Base-by-base conservation (phyloP, 2,329 filamentous ascomycete genomes). In the Teratosphaeria destructans region DNA sequence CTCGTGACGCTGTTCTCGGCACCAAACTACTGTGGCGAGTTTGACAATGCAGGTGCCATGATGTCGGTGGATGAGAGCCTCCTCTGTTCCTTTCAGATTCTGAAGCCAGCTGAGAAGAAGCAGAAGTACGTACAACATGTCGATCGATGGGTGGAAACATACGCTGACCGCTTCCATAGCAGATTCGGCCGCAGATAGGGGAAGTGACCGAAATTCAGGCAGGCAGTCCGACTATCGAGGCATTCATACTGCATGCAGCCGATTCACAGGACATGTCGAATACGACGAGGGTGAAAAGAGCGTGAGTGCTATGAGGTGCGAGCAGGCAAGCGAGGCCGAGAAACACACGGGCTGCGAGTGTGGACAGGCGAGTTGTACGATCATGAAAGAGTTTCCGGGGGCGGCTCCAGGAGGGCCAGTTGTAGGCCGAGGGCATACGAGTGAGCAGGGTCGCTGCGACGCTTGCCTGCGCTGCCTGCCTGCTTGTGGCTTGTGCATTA, bases 41-140 rank as follows among this genome's bases (percentile, higher is more conserved):
- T 99, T 73, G 94, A 99, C 82, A 99, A 99, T 73, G 93, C 93
- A 57, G 94, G 94, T 74, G 94, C 94, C 65, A 97, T 99, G 93
- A 97, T 99, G 94, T 96, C 92, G 73, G 94, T 99, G 47, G 94
- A 97, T 74, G 94, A 97, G 82, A 96, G 92, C 76, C 79, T 99
- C 77, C 82, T 99, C 72, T 99, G 94, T 82, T 96, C 92, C 64
- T 99, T 99, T 87, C 94, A 97, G 89, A 97, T 99, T 75, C 83
- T 99, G 81, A 99, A 97, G 82, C 94, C 94, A 73, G 94, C 94
- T 77, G 94, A 99, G 85, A 99, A 99, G 87, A 99, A 99, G 87
- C 93, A 96, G 90, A 97, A 97, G 92, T 97, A 95, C 82, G 92
- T 63, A 35, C 70, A 68, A 82, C 80, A 76, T 77, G 79, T 81